phyloP scores from a whole-genome alignment of 164 flowering plant species.

The Vitis amurensis region DNA sequence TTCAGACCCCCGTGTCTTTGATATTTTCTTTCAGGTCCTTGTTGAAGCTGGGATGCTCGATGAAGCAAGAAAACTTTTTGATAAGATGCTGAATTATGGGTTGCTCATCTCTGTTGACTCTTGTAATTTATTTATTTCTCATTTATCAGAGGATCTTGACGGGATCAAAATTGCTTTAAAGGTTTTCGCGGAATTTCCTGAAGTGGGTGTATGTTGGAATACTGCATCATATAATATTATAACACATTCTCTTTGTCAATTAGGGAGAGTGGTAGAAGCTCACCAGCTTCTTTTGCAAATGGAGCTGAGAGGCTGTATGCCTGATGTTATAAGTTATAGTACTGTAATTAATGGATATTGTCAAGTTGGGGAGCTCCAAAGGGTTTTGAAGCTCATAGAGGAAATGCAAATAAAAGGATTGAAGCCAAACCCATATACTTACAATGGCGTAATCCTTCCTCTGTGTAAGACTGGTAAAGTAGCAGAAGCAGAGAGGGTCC shows the following conservation, averaged over 20 bases:
- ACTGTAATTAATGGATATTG: slow-evolving; percentile 60
- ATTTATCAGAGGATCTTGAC: slow-evolving; percentile 23
- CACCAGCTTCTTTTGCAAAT: slow-evolving; percentile 51
- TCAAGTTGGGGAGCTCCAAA: slow-evolving; percentile 33
- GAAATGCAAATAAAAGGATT: slow-evolving; percentile 54
- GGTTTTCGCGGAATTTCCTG: slow-evolving; percentile 42
- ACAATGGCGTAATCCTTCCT: slow-evolving; percentile 50
- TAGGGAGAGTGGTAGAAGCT: slow-evolving; percentile 58
- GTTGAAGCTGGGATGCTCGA: slow-evolving; percentile 45
- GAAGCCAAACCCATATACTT: slow-evolving; percentile 55
- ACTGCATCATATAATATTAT: slow-evolving; percentile 51
- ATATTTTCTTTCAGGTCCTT: slow-evolving; percentile 62
- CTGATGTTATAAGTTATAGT: slow-evolving; percentile 66
- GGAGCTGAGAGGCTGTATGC: slow-evolving; percentile 48
- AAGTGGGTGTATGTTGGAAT: slow-evolving; percentile 57
- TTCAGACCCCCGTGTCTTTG: slow-evolving; percentile 57
- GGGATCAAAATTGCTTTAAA: slow-evolving; percentile 25
- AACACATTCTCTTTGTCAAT: slow-evolving; percentile 41
- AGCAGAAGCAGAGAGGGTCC: slow-evolving; percentile 45
- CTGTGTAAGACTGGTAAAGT: slow-evolving; percentile 47
- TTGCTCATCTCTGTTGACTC: slow-evolving; percentile 57
- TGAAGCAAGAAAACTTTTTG: slow-evolving; percentile 52
- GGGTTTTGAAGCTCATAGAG: slow-evolving; percentile 40
- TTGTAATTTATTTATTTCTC: slow-evolving; percentile 49
- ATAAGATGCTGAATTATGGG: slow-evolving; percentile 63